Base-by-base conservation (phyloP, 2,329 filamentous ascomycete genomes). In the Huntiella decipiens region DNA sequence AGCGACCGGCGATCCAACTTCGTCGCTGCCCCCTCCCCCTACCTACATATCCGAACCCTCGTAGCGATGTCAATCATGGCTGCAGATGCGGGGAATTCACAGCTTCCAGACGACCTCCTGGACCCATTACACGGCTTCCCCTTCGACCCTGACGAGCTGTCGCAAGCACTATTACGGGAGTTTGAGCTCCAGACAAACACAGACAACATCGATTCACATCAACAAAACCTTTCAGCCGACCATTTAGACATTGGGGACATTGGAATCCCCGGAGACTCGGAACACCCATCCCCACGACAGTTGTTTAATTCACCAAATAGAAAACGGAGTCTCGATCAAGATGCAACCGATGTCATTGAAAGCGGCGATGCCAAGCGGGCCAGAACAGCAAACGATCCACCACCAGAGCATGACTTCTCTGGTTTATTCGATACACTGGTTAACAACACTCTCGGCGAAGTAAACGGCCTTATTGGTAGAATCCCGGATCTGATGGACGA, bases 391-490 rank as follows among this genome's bases (percentile, higher is more conserved):
- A 13, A 36, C 16, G 32, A 15, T 16, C 34, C 15, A 31, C 33
- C 8, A 16, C 17, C 17, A 28, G 45, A 38, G 3, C 45, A 44
- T 15, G 45, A 47, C 17, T 43, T 49, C 35, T 16, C 43, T 1
- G 46, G 41, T 15, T 33, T 49, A n/a, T 46, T 51, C 16, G 49
- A 49, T 17, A 39, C 43, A 7, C 56, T 64, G 6, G 61, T 64
- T 5, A 60, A 62, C 50, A 63, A 63, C 55, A 62, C 62, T 42
- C 55, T 65, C 17, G 61, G 58, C 45, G 61, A 62, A 49, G 60
- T 63, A 3, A 58, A 55, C 50, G 59, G 63, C 42, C 54, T 64
- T 38, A 59, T 63, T 19, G 55, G 53, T 33, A 57, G 59, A 32
- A 60, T 63, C 53, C 22, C 50, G 50, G 52, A 51, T 22, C 40